Percentiles rank a stretch among this genome's conserved stretches.
Conservation (phyloP, 805 yeast species). For the Vanderwaltozyma yarrowii region DNA sequence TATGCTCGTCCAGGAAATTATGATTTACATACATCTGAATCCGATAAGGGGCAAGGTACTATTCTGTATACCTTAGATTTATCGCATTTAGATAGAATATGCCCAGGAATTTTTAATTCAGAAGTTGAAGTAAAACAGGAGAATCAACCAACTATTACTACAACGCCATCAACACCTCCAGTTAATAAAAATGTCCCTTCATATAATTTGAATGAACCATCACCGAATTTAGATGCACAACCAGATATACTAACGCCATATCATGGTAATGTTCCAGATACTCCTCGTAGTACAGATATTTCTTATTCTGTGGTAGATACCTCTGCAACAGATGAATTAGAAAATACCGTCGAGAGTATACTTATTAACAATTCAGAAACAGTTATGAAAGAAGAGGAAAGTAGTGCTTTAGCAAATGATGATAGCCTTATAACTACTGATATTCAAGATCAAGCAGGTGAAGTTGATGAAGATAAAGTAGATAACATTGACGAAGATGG, state of each 20-base stretch:
- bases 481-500: too few species aligned
- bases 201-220: neutral
- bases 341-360: neutral
- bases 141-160: neutral
- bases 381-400: too few species aligned
- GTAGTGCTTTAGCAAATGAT: too few species aligned
- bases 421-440: too few species aligned
- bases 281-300: neutral
- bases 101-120: constrained; percentile 28
- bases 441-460: too few species aligned
- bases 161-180: neutral
- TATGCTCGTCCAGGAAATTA: constrained; percentile 41
- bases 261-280: neutral
- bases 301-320: neutral
- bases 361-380: too few species aligned
- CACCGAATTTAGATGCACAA: neutral
- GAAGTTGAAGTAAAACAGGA: neutral
- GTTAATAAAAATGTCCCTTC: neutral
- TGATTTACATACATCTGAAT: constrained; percentile 43
- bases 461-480: too few species aligned
- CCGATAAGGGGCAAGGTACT: constrained; percentile 46
- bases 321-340: neutral
- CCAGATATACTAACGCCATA: constrained; percentile 2
- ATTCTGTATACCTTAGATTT: constrained; percentile 57
- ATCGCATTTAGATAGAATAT: constrained; percentile 25